Evolutionary conservation across 108 stramenopile species (phyloP), one percentile per base, ranked within the genome.

Genomic region (Craspedostauros australis): DNA sequence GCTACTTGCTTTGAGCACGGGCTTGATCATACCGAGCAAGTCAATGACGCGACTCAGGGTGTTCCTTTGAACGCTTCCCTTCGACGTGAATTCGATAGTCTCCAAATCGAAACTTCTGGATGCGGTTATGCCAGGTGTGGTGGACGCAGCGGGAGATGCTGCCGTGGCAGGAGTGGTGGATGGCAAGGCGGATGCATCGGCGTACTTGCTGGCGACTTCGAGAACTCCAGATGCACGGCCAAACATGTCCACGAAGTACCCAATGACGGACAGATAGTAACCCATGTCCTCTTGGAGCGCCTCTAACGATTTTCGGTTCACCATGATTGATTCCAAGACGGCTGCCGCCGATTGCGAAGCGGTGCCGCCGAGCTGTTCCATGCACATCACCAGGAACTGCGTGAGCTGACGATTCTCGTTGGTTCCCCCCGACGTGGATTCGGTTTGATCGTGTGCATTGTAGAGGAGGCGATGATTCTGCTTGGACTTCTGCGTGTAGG

Each of bases 291-390:
- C 46, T 30, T 49, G 36, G 11, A 86, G 66, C 29, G 73, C 33
- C 1, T 73, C 65, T 46, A 72, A 62, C 21, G 68, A 58, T 53
- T 68, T 71, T 50, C 75, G 65, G 1, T 64, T 56, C 7, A 67
- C 38, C 49, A 91, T 64, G 43, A 73, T 77, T 11, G 64, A 54
- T 46, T 91, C 82, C 54, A 86, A 91, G 20, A 84, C 88, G 54
- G 63, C 60, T 34, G 77, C 39, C 29, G 85, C 71, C 20, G 74
- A 69, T 21, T 46, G 44, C n/a, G 66, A 61, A 16, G 85, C 72
- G 16, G 68, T 68, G 40, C 82, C 73, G 12, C 88, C 84, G 22
- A 91, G 70, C 30, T 80, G 64, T 19, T 72, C 64, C 20, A 91
- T 77, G 3, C 76, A 79, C 5, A 56, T 56, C 21, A 57, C 55